phyloP scores from a whole-genome alignment of 164 flowering plant species.

The Vitis riparia region DNA sequence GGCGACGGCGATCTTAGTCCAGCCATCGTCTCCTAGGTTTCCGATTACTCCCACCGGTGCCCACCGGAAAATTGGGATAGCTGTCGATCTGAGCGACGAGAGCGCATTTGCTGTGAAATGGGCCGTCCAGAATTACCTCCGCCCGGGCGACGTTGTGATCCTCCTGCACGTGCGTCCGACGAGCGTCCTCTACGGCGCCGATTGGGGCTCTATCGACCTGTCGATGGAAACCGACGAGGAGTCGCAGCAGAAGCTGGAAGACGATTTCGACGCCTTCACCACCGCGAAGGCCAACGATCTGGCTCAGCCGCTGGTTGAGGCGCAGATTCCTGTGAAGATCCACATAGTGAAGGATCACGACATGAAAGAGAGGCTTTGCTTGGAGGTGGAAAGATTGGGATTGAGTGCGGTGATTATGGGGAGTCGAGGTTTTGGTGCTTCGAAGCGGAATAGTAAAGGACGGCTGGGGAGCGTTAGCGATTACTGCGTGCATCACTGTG shows the following conservation, averaged over 20 bases:
- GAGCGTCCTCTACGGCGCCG: slow-evolving; percentile 70
- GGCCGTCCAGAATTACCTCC: slow-evolving; percentile 68
- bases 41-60: slow-evolving; percentile 28
- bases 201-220: slow-evolving; percentile 65
- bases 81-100: slow-evolving; percentile 70
- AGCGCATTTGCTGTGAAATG: slow-evolving; percentile 63
- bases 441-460: slow-evolving; percentile 34
- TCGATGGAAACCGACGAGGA: slow-evolving; percentile 29
- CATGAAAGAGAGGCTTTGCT: slow-evolving; percentile 79
- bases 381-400: slow-evolving; percentile 66
- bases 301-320: slow-evolving; percentile 60
- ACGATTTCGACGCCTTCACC: slow-evolving; percentile 59
- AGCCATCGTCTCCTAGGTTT: slow-evolving; percentile 54
- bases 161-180: slow-evolving; percentile 60
- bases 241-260: slow-evolving; percentile 54
- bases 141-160: slow-evolving; percentile 53
- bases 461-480: slow-evolving; percentile 66
- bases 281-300: slow-evolving; percentile 54
- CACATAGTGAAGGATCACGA: slow-evolving; percentile 88
- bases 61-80: slow-evolving; percentile 51
- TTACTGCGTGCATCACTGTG: slow-evolving; percentile 67
- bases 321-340: slow-evolving; percentile 63
- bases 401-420: slow-evolving; percentile 56
- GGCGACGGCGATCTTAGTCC: slow-evolving; percentile 35
- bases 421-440: slow-evolving; percentile 59